Evolutionary conservation across 2,329 filamentous ascomycete species (phyloP).

Genomic region (Pseudofabraea citricarpa): DNA sequence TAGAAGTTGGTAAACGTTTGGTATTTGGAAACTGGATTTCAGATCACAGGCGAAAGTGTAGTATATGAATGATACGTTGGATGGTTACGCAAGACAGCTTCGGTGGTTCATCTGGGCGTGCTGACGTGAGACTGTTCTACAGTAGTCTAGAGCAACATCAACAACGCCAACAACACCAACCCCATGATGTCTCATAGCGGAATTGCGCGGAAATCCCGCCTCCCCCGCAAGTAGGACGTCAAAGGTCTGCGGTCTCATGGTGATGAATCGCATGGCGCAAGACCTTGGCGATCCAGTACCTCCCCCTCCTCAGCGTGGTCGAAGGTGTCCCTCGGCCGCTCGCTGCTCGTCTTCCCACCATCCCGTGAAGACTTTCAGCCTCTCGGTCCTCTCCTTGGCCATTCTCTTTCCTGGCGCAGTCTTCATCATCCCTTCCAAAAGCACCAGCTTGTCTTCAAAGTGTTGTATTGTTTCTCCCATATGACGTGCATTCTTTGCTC

Average conservation of each 20-base stretch:
- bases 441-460: slow-evolving; percentile 73
- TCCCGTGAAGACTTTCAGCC: slow-evolving; percentile 46
- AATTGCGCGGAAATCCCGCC: too few species aligned
- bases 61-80: background rate
- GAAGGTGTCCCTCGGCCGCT: slow-evolving; percentile 21
- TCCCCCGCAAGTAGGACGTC: too few species aligned
- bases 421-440: slow-evolving; percentile 60
- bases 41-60: background rate
- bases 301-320: slow-evolving; percentile 14
- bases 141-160: too few species aligned
- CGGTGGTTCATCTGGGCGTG: background rate
- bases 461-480: slow-evolving; percentile 67
- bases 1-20: background rate
- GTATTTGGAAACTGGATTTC: background rate
- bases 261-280: too few species aligned
- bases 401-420: slow-evolving; percentile 49
- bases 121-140: background rate
- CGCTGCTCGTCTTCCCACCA: slow-evolving; percentile 54
- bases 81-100: background rate
- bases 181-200: too few species aligned
- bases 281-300: too few species aligned
- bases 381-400: slow-evolving; percentile 47
- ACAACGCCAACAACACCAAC: too few species aligned
- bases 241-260: too few species aligned
- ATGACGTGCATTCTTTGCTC: slow-evolving; percentile 50